These are phyloP conservation scores for Chamaenerion angustifolium DNA, from an alignment of 345 rosid species.

Conservation along the genomic window DNA sequence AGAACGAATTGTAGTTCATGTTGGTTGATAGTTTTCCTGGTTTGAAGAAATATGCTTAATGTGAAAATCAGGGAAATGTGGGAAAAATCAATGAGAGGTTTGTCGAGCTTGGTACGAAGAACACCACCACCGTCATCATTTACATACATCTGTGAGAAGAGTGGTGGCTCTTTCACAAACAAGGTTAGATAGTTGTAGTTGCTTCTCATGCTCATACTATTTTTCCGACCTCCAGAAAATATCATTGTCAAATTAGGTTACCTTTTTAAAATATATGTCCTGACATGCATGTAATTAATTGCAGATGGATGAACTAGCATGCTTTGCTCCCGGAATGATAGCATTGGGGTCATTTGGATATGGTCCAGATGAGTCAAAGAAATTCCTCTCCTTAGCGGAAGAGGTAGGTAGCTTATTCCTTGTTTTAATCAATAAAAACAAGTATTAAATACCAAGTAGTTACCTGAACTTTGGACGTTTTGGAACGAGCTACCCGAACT, in stretches of 20 bases:
- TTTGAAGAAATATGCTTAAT: no score
- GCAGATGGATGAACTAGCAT: constrained; percentile 98
- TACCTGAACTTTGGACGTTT: no score
- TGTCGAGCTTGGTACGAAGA: constrained; percentile 59
- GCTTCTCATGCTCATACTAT: background rate
- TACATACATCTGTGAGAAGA: constrained; percentile 79
- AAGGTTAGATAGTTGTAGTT: constrained; percentile 38
- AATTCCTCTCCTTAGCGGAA: constrained; percentile 71
- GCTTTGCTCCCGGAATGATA: constrained; percentile 99
- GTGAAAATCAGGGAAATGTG: constrained; percentile 70
- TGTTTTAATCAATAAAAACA: no score
- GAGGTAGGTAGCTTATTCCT: constrained; percentile 36
- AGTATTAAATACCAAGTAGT: no score
- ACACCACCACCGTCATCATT: constrained; percentile 70
- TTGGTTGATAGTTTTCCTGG: no score
- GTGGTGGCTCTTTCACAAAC: constrained; percentile 39
- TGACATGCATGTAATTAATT: background rate
- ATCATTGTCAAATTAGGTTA: no score
- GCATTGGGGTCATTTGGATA: constrained; percentile 89
- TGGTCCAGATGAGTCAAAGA: constrained; percentile 57
- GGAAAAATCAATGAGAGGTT: constrained; percentile 98
- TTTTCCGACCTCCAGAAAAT: constrained; percentile 1
- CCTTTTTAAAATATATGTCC: no score
- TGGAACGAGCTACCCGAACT: no score
- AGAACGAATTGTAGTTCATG: no score